Conservation (phyloP, 2,329 filamentous ascomycete species). For the Penicillium brasilianum region DNA sequence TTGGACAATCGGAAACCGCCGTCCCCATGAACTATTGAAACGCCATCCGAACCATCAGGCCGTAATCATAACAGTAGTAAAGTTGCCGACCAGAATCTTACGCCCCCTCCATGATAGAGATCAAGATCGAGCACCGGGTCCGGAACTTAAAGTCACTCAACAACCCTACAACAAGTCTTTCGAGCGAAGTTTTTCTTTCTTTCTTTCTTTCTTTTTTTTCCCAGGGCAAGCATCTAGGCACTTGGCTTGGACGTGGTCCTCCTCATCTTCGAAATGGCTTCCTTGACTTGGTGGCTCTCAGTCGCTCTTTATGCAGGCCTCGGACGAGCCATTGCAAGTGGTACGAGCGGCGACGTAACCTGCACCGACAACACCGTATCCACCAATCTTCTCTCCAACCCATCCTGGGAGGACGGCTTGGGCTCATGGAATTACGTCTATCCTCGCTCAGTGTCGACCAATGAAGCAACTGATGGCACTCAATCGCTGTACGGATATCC, state of each 20-base stretch:
- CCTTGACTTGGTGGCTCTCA: neutral
- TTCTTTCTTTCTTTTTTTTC: too few relatives aligned
- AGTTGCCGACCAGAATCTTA: neutral
- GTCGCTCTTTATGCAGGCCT: neutral
- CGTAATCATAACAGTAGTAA: neutral
- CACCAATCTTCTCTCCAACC: neutral
- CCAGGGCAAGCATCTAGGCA: neutral
- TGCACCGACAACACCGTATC: neutral
- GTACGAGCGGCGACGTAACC: neutral
- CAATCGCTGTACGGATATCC: neutral
- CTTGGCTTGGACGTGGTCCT: neutral
- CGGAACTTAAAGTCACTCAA: neutral
- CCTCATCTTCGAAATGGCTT: neutral
- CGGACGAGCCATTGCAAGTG: neutral
- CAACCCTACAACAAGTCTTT: neutral
- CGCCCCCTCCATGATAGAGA: neutral
- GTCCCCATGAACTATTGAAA: neutral
- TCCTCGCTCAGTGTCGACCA: neutral
- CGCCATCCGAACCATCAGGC: neutral
- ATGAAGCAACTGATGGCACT: neutral
- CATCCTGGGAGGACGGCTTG: slow-evolving; percentile 3
- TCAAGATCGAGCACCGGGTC: neutral
- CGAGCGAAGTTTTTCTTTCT: neutral
- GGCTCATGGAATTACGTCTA: neutral
- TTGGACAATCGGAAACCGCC: neutral